Evolutionary conservation across 2,329 filamentous ascomycete species (phyloP), one percentile per base, ranked within the genome.

Genomic region (Diaporthe vexans): DNA sequence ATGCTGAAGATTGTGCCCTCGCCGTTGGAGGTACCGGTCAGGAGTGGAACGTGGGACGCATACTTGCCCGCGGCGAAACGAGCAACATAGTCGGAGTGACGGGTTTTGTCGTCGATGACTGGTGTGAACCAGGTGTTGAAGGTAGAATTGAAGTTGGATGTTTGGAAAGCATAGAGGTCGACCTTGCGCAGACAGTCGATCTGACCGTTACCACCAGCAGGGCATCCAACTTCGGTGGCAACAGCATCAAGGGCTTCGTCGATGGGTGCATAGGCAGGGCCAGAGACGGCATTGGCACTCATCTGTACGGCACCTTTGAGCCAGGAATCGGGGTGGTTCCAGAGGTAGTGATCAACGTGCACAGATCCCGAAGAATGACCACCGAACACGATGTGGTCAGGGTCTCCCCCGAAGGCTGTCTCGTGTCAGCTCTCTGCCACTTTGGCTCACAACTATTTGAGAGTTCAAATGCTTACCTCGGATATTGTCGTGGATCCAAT

Each of bases 371-470:
- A 84, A 0, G 82, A 83, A 76, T 84, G 82, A 1, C 85, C 85
- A 61, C 85, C 85, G 7, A 86, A 81, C n/a, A 86, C 84, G 3
- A 87, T 82, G 69, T 84, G 85, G 48, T 86, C 80, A 4, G 85
- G 84, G 75, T 86, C 82, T 33, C 85, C 85, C 2, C 85, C 85
- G 72, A 86, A 86, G 46, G 83, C 85, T 77, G 0, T 21, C 8
- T 26, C 24, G 24, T 56, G 35, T 69, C 24, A 69, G 24, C 40
- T 48, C 43, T 10, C n/a, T 21, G 4, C n/a, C 17, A 15, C 17
- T 48, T 48, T 48, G 24, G 17, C 7, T 4, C 6, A 33, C 21
- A 21, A 7, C 4, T 9, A 11, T 4, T 24, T 13, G 17, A 13
- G 40, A n/a, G 33, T 2, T 8, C 17, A 48, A n/a, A 33, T 33